phyloP scores from a whole-genome alignment of 2,329 filamentous ascomycete species.

The Aspergillus pseudotamarii region DNA sequence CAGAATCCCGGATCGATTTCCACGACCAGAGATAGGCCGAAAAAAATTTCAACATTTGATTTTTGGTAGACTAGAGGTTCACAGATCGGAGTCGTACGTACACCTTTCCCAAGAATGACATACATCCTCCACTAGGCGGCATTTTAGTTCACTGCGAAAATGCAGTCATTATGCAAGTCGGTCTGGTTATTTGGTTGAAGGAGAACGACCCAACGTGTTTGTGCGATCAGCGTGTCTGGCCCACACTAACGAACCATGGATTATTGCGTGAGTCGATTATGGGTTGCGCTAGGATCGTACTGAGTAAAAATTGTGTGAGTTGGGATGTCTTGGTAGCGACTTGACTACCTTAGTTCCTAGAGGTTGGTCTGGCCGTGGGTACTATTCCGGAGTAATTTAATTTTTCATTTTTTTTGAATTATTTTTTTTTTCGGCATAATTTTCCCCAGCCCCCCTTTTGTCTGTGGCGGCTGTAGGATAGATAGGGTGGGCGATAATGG shows the following conservation, averaged over 20 bases:
- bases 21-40: neutral
- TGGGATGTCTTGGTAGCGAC: neutral
- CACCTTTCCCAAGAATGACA: neutral
- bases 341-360: neutral
- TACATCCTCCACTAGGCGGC: neutral
- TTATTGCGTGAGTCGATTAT: neutral
- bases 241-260: neutral
- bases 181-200: neutral
- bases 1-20: neutral
- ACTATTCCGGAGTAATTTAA: neutral
- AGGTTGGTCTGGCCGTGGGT: neutral
- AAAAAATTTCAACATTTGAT: neutral
- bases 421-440: neutral
- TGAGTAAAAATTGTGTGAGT: neutral
- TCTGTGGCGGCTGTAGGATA: neutral
- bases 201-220: neutral
- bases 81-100: conserved; percentile 1
- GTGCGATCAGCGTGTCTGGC: neutral
- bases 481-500: neutral
- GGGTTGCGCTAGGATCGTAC: conserved; percentile 1
- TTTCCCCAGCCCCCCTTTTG: neutral
- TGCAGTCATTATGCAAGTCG: neutral
- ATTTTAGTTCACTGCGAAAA: neutral
- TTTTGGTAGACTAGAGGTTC: neutral
- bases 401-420: neutral